A percentile compares a stretch with the other conserved stretches of the same genome.
Conservation (phyloP, 2,329 filamentous ascomycete genomes). For the Pyrenophora seminiperda region DNA sequence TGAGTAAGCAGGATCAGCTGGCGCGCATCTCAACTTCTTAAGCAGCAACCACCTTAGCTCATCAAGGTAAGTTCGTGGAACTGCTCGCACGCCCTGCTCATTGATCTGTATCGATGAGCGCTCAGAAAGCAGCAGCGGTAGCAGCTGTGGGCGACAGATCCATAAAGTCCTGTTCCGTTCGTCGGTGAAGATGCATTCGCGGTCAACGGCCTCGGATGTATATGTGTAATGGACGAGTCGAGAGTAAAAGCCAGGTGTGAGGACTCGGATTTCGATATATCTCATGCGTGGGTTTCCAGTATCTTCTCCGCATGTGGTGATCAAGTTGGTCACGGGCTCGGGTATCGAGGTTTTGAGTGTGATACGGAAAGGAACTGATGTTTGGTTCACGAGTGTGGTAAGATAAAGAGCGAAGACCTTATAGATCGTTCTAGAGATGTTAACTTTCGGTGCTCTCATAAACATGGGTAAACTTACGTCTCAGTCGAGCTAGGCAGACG, state of each 20-base stretch:
- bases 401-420: constrained; percentile 50
- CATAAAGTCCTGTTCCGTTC: constrained; percentile 64
- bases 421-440: constrained; percentile 40
- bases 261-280: constrained; percentile 61
- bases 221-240: constrained; percentile 68
- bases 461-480: constrained; percentile 26
- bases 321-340: constrained; percentile 18
- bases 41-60: constrained; percentile 48
- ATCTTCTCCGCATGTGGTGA: constrained; percentile 29
- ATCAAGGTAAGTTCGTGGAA: constrained; percentile 21
- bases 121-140: constrained; percentile 44
- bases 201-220: constrained; percentile 65
- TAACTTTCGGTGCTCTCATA: constrained; percentile 1
- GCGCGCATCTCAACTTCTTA: constrained; percentile 48
- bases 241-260: constrained; percentile 70
- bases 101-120: constrained; percentile 46
- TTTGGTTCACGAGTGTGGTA: constrained; percentile 55
- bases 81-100: neutral
- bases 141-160: constrained; percentile 60
- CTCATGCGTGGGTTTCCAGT: constrained; percentile 25
- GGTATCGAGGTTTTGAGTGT: constrained; percentile 61
- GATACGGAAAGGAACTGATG: constrained; percentile 54
- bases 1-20: constrained; percentile 48
- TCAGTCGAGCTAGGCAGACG: constrained; percentile 61
- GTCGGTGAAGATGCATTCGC: constrained; percentile 58